These are phyloP conservation scores for Neonothopanus nambi DNA, from an alignment of 1,284 basidiomycete genomes.

Conservation along the genomic window DNA sequence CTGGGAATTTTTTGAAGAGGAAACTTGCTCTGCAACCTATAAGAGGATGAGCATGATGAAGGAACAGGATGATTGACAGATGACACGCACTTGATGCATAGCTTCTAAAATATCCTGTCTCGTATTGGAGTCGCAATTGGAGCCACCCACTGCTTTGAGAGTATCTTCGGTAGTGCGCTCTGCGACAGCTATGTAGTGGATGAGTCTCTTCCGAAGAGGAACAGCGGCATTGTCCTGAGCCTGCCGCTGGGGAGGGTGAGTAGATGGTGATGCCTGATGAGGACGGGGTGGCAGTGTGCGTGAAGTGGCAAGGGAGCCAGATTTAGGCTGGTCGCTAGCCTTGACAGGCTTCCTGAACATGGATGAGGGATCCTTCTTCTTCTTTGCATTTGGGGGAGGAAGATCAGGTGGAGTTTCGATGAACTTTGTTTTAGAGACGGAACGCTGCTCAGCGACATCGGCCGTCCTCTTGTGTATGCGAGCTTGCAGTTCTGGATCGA, in stretches of 20 bases:
- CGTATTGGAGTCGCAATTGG: slow-evolving; percentile 30
- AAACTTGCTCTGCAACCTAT: slow-evolving; percentile 53
- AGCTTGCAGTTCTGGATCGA: slow-evolving; percentile 50
- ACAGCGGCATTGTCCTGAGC: slow-evolving; percentile 26
- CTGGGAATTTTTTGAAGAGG: slow-evolving; percentile 29
- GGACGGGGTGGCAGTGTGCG: slow-evolving; percentile 7
- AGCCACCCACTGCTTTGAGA: slow-evolving; percentile 41
- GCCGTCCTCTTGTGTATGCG: slow-evolving; percentile 57
- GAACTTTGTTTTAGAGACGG: slow-evolving; percentile 50
- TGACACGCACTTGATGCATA: slow-evolving; percentile 46
- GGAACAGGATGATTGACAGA: not conserved
- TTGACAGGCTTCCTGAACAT: slow-evolving; percentile 38
- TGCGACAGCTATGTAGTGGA: slow-evolving; percentile 54
- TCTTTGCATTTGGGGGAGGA: slow-evolving; percentile 30
- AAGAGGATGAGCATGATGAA: slow-evolving; percentile 6
- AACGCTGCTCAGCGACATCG: slow-evolving; percentile 57
- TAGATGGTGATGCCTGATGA: slow-evolving; percentile 25
- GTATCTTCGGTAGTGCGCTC: slow-evolving; percentile 47
- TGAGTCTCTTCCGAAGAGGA: slow-evolving; percentile 44
- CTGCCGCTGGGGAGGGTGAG: slow-evolving; percentile 28
- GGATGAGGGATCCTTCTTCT: slow-evolving; percentile 31
- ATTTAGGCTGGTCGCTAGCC: slow-evolving; percentile 27
- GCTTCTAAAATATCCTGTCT: slow-evolving; percentile 44
- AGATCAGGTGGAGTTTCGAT: slow-evolving; percentile 44
- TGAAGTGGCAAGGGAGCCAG: slow-evolving; percentile 20